Conservation (phyloP, 2,329 filamentous ascomycete species). For the Sordariomycetes sp. region DNA sequence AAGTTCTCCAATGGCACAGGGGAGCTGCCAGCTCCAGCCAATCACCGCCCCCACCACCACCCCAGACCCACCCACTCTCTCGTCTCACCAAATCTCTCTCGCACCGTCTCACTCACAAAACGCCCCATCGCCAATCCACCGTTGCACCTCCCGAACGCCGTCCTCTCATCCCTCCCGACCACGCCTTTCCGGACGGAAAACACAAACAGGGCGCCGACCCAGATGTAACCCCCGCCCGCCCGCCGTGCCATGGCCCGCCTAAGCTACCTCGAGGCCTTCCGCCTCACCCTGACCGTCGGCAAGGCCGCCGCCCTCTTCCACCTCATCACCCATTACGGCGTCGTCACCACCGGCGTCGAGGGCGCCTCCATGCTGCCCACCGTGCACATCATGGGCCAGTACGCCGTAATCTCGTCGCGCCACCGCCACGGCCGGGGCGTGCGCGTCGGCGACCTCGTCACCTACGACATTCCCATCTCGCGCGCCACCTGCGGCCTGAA, state of each 20-base stretch:
- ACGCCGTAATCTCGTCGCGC: conserved; percentile 56
- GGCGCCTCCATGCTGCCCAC: conserved; percentile 90
- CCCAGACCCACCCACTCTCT: neutral
- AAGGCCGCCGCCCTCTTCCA: conserved; percentile 38
- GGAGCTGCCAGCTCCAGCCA: conserved; percentile 1
- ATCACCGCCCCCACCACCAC: neutral
- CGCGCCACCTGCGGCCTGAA: conserved; percentile 57
- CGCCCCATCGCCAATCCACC: neutral
- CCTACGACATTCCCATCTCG: conserved; percentile 62
- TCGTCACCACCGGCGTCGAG: conserved; percentile 45
- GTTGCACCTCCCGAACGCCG: too few relatives aligned
- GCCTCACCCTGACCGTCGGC: conserved; percentile 30
- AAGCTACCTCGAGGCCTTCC: conserved; percentile 15
- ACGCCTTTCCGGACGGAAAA: too few relatives aligned
- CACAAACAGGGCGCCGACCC: neutral
- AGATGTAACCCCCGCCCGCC: neutral
- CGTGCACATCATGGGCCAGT: conserved; percentile 56
- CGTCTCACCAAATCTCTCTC: neutral
- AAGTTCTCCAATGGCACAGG: neutral
- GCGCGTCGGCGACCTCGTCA: conserved; percentile 73
- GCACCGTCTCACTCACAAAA: neutral
- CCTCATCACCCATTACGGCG: conserved; percentile 49
- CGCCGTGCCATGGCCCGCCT: conserved; percentile 8
- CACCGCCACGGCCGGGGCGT: conserved; percentile 56
- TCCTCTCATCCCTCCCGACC: neutral